These are phyloP conservation scores for Fistulifera pelliculosa DNA, from an alignment of 108 stramenopile genomes.

Conservation along the genomic window DNA sequence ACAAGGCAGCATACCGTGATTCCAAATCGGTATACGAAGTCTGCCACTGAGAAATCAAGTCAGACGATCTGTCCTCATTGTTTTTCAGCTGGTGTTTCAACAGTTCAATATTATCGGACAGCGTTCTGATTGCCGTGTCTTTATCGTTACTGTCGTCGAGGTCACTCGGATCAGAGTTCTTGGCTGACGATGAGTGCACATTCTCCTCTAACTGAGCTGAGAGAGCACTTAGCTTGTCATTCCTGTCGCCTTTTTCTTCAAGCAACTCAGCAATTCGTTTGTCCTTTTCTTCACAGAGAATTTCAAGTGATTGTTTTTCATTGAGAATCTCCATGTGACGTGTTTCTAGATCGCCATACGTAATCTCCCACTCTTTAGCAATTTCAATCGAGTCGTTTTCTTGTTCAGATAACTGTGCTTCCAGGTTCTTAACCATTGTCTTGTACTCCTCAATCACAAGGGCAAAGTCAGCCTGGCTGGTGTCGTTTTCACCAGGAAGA, in stretches of 20 bases:
- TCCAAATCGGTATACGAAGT: constrained; percentile 1
- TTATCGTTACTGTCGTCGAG: neutral
- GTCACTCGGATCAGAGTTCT: neutral
- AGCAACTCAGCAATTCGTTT: neutral
- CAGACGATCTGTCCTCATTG: neutral
- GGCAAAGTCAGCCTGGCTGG: no score
- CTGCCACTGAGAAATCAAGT: constrained; percentile 11
- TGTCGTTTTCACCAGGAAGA: no score
- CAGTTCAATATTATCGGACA: constrained; percentile 6
- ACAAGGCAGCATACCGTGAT: neutral
- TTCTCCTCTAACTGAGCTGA: neutral
- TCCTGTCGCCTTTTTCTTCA: constrained; percentile 1
- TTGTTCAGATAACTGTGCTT: constrained; percentile 34
- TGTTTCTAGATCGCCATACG: constrained; percentile 12
- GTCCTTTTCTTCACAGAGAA: no score
- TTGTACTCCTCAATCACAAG: constrained; percentile 12
- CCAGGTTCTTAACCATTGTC: constrained; percentile 23
- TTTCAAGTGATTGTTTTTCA: no score
- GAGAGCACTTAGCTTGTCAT: neutral
- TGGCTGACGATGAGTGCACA: no score
- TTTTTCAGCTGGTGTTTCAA: constrained; percentile 21
- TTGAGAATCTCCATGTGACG: constrained; percentile 15
- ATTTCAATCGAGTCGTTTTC: constrained; percentile 40
- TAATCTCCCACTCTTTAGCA: constrained; percentile 37
- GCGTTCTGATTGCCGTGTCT: neutral